A percentile compares a stretch with the other conserved stretches of the same genome.
phyloP scores from a whole-genome alignment of 805 yeast species.

The Scheffersomyces lignosus region DNA sequence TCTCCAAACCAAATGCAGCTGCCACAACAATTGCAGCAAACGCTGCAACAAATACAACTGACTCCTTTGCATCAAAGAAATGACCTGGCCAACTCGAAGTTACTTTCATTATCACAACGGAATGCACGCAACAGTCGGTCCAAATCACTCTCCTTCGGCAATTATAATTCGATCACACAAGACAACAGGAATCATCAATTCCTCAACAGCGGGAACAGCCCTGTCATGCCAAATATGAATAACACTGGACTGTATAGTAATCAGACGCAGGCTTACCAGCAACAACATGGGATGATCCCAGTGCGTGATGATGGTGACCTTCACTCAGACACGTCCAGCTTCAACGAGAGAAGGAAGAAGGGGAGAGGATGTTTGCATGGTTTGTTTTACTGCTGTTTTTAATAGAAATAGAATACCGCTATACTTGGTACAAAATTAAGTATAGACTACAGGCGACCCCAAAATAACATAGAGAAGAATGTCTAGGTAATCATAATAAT shows the following conservation, averaged over 20 bases:
- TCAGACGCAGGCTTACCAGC: constrained; percentile 14
- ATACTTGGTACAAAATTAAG: not conserved
- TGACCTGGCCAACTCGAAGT: constrained; percentile 4
- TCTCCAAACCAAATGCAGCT: constrained; percentile 30
- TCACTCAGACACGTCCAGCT: constrained; percentile 41
- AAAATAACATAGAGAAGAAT: too few relatives aligned
- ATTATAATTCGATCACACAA: constrained; percentile 20
- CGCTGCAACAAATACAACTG: constrained; percentile 1
- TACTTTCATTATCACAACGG: constrained; percentile 9
- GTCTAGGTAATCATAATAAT: too few relatives aligned
- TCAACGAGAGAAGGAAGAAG: constrained; percentile 14
- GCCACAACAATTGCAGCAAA: constrained; percentile 18
- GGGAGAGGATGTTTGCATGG: constrained; percentile 4
- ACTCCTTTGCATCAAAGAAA: constrained; percentile 3
- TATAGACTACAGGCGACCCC: too few relatives aligned
- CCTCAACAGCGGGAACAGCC: constrained; percentile 14
- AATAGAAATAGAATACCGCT: not conserved
- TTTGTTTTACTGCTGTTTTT: constrained; percentile 3
- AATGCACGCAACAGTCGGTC: constrained; percentile 10
- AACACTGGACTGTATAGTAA: constrained; percentile 4
- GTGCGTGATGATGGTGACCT: constrained; percentile 38
- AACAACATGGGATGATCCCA: constrained; percentile 32
- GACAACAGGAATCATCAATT: constrained; percentile 18
- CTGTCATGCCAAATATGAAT: constrained; percentile 21
- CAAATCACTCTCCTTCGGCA: constrained; percentile 16